Evolutionary conservation across 805 yeast genomes (phyloP).

Genomic region (Suhomyces prunicola): DNA sequence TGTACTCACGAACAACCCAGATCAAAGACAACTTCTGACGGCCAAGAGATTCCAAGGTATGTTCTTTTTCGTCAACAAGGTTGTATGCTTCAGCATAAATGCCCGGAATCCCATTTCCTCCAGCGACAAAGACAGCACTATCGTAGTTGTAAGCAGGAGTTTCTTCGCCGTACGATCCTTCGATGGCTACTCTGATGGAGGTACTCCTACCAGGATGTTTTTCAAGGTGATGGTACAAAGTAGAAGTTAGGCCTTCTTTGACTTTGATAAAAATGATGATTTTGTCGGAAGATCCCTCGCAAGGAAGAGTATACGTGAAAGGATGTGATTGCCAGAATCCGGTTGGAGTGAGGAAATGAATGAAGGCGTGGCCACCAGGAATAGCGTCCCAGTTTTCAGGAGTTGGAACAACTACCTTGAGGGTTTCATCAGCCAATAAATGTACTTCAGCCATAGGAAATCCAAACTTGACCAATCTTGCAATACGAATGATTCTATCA

Average conservation of each 20-base stretch:
- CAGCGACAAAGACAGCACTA: conserved; percentile 52
- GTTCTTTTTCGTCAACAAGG: conserved; percentile 7
- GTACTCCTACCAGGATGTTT: conserved; percentile 31
- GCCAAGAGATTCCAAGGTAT: not conserved
- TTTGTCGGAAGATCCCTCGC: conserved; percentile 9
- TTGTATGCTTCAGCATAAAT: conserved; percentile 41
- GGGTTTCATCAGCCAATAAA: conserved; percentile 22
- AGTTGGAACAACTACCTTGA: conserved; percentile 20
- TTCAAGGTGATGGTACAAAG: conserved; percentile 30
- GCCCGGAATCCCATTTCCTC: conserved; percentile 66
- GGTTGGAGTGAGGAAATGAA: conserved; percentile 23
- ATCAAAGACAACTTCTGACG: conserved; percentile 37
- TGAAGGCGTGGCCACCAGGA: conserved; percentile 25
- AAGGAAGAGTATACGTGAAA: conserved; percentile 22
- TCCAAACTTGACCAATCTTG: conserved; percentile 20
- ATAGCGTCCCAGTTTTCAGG: conserved; percentile 22
- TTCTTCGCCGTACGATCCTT: conserved; percentile 58
- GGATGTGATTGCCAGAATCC: conserved; percentile 35
- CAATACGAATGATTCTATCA: conserved; percentile 20
- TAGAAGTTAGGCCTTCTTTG: conserved; percentile 26
- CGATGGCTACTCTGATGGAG: conserved; percentile 45
- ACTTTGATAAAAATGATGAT: conserved; percentile 22
- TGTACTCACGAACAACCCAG: conserved; percentile 61
- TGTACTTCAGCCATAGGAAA: conserved; percentile 21
- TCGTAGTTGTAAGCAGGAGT: conserved; percentile 48